Evolutionary conservation across 1,284 basidiomycete genomes (phyloP).

Genomic region (Pseudozyma sp.): DNA sequence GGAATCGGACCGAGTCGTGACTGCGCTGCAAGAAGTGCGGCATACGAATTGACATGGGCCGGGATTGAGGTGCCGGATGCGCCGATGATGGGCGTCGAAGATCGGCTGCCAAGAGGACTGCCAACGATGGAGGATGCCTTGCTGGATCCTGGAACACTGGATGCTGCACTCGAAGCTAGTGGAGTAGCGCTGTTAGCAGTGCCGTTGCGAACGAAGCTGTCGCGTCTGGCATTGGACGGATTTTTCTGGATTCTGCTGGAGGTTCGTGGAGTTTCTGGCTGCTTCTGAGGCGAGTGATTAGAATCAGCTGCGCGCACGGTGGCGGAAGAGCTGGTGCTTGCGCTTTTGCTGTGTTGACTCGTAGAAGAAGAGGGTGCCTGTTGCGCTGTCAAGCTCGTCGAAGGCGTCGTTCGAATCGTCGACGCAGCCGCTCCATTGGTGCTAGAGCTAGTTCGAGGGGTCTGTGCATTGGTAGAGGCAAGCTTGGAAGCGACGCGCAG

Average conservation of each 20-base stretch:
- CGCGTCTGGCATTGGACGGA: neutral
- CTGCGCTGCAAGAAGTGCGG: constrained; percentile 47
- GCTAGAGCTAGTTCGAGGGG: neutral
- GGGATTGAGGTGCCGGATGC: constrained; percentile 34
- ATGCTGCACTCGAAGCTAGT: constrained; percentile 20
- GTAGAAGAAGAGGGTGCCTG: neutral
- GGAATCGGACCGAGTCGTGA: constrained; percentile 44
- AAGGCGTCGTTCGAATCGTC: neutral
- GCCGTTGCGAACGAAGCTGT: neutral
- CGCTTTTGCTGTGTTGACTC: constrained; percentile 10
- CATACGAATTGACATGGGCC: constrained; percentile 49
- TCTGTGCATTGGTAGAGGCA: constrained; percentile 4
- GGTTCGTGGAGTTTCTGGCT: constrained; percentile 13
- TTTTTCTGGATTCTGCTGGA: constrained; percentile 16
- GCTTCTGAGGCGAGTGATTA: constrained; percentile 25
- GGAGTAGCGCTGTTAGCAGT: constrained; percentile 9
- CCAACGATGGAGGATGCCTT: constrained; percentile 26
- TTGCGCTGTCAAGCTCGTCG: constrained; percentile 2
- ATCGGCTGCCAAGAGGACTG: constrained; percentile 39
- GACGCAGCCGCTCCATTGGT: neutral
- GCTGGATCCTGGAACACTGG: constrained; percentile 32
- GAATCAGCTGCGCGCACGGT: constrained; percentile 16
- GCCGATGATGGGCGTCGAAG: constrained; percentile 39
- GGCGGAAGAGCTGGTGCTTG: constrained; percentile 21
- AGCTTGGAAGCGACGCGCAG: constrained; percentile 43